Evolutionary conservation across 2,329 filamentous ascomycete genomes (phyloP), one percentile per base, ranked within the genome.

Genomic region (Scytalidium sp.): DNA sequence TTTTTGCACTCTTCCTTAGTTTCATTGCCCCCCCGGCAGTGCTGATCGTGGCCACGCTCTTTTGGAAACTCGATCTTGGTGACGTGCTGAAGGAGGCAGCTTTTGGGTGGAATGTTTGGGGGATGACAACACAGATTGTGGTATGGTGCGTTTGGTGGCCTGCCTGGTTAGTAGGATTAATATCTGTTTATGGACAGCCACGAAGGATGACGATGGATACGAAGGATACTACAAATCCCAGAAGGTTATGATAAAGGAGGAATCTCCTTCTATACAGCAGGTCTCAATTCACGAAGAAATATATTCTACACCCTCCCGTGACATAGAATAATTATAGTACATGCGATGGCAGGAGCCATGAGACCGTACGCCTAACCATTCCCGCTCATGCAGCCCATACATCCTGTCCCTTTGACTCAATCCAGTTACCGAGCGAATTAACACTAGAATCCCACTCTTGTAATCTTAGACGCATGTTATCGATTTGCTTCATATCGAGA

Each of bases 81-180:
- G 70, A 80, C 2, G 75, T 94, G 2, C 69, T 96, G 46, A 77
- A 76, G 22, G 79, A 87, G 64, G 88, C 90, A 1, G 89, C 88
- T 4, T 91, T 94, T 65, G 91, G 88, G 0, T 96, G 91, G 91
- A 81, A 90, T 62, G 84, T 96, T 11, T 91, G 87, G 82, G 90
- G 90, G 1, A 83, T 94, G 79, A 95, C 91, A 74, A 95, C 91
- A 1, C 86, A 89, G 52, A 83, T 96, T 17, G 83, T 95, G 10
- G 79, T 96, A n/a, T 96, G 91, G 89, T 88, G 90, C 65, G 84
- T 96, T 41, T 97, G 92, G 92, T 94, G 90, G 87, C 92, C 92
- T 1, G 90, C 90, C 7, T 97, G 92, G 92, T 67, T 94, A 32
- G 79, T 84, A 6, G 88, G 79, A 2, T 72, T 75, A 51, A 67